A percentile compares a stretch with the other conserved stretches of the same genome.
Evolutionary conservation across 495 filamentous ascomycete genomes (phyloP).

Genomic region (Xylaria grammica): DNA sequence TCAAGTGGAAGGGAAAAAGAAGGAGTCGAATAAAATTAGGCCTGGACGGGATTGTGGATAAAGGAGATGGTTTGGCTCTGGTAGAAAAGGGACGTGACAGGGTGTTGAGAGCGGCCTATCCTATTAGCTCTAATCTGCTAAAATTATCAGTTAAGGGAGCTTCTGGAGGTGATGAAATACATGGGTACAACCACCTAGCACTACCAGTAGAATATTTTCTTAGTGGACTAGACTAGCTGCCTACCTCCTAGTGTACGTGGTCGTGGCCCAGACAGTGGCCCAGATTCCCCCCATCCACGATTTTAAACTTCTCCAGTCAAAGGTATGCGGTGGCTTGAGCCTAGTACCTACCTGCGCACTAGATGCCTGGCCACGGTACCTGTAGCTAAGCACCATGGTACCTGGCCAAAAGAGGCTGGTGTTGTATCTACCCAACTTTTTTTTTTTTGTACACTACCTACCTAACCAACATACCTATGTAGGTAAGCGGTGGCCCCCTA

Average conservation of each 20-base stretch:
- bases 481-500: too few species aligned
- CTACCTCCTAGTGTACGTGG: too few species aligned
- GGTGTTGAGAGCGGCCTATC: conserved; percentile 15
- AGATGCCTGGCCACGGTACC: not conserved
- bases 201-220: conserved; percentile 1
- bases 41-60: conserved; percentile 27
- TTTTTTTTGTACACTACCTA: not conserved
- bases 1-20: conserved; percentile 22
- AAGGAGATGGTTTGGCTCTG: conserved; percentile 21
- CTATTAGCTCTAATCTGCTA: conserved; percentile 9
- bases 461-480: not conserved
- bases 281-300: not conserved
- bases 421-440: not conserved
- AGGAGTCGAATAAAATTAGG: conserved; percentile 27
- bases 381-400: not conserved
- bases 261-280: not conserved
- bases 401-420: conserved; percentile 10
- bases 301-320: conserved; percentile 1
- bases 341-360: not conserved
- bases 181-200: too few species aligned
- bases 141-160: conserved; percentile 16
- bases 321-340: conserved; percentile 8
- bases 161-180: conserved; percentile 3
- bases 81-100: conserved; percentile 15
- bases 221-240: too few species aligned